Evolutionary conservation across 352 stramenopile species (phyloP).

Genomic region (Phytopythium litorale): DNA sequence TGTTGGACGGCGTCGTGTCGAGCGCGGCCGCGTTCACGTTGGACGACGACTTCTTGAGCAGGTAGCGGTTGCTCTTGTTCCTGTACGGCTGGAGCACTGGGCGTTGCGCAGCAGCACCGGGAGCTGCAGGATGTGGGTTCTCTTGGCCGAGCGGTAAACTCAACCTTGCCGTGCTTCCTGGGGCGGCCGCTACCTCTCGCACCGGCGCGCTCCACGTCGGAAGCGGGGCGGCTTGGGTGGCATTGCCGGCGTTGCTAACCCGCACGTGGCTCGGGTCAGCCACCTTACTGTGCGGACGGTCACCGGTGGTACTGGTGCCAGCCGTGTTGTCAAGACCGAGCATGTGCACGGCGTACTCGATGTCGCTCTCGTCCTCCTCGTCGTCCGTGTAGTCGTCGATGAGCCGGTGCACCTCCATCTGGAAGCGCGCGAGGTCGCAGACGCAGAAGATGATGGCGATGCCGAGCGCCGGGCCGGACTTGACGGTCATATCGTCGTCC

Average conservation of each 20-base stretch:
- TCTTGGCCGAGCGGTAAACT: background rate
- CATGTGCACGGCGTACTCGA: slow-evolving; percentile 13
- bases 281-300: background rate
- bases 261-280: slow-evolving; percentile 7
- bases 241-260: slow-evolving; percentile 1
- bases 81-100: slow-evolving; percentile 3
- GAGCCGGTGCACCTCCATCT: slow-evolving; percentile 69
- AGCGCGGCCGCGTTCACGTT: slow-evolving; percentile 3
- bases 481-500: slow-evolving; percentile 70
- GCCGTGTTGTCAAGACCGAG: background rate
- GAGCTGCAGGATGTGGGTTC: background rate
- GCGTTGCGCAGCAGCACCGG: background rate
- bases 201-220: background rate
- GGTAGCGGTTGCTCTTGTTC: slow-evolving; percentile 6
- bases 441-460: slow-evolving; percentile 69
- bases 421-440: slow-evolving; percentile 62
- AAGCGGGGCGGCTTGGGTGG: background rate
- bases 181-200: background rate
- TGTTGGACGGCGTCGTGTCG: slow-evolving; percentile 24
- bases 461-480: slow-evolving; percentile 59
- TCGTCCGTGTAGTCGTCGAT: slow-evolving; percentile 67
- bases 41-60: slow-evolving; percentile 9
- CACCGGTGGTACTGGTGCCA: background rate
- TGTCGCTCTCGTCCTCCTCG: slow-evolving; percentile 23
- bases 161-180: background rate